These are phyloP conservation scores for Pleurotus sapidus DNA, from an alignment of 768 basidiomycete species.

Conservation along the genomic window DNA sequence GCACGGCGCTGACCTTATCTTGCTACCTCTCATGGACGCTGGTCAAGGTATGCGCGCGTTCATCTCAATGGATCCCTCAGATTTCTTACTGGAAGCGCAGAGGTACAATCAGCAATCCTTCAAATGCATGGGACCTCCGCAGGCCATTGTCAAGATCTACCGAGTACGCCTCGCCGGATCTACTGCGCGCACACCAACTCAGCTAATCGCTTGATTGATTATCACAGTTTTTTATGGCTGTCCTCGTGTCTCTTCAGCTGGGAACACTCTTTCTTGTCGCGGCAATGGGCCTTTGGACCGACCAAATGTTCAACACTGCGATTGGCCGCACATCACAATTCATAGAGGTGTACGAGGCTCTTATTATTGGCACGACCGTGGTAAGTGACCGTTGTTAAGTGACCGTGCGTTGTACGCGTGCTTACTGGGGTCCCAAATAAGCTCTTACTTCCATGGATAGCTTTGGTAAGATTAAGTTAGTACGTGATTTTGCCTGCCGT, in stretches of 20 bases:
- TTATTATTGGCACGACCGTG: slow-evolving; percentile 41
- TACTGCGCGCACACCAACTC: not conserved
- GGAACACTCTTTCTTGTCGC: slow-evolving; percentile 49
- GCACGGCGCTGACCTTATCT: slow-evolving; percentile 38
- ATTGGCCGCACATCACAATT: slow-evolving; percentile 40
- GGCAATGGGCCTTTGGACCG: slow-evolving; percentile 54
- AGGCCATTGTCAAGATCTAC: slow-evolving; percentile 47
- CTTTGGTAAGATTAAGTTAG: slow-evolving; percentile 30
- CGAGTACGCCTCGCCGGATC: slow-evolving; percentile 28
- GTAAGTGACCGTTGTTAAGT: slow-evolving; percentile 26
- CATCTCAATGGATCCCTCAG: not conserved
- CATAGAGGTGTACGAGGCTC: slow-evolving; percentile 36
- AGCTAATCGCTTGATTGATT: not conserved
- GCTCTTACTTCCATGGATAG: slow-evolving; percentile 51
- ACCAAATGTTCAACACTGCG: slow-evolving; percentile 46
- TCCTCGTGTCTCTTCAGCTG: slow-evolving; percentile 53
- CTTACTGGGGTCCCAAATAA: slow-evolving; percentile 14
- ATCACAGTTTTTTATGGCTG: slow-evolving; percentile 48
- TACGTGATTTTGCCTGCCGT: not conserved
- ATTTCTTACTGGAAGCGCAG: slow-evolving; percentile 18
- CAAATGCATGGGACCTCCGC: slow-evolving; percentile 51
- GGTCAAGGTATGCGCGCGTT: slow-evolving; percentile 28
- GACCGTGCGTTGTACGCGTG: not conserved
- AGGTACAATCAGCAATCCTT: slow-evolving; percentile 45
- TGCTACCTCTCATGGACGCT: slow-evolving; percentile 43